Evolutionary conservation across 345 rosid genomes (phyloP), one percentile per base, ranked within the genome.

Genomic region (Populus nigra): DNA sequence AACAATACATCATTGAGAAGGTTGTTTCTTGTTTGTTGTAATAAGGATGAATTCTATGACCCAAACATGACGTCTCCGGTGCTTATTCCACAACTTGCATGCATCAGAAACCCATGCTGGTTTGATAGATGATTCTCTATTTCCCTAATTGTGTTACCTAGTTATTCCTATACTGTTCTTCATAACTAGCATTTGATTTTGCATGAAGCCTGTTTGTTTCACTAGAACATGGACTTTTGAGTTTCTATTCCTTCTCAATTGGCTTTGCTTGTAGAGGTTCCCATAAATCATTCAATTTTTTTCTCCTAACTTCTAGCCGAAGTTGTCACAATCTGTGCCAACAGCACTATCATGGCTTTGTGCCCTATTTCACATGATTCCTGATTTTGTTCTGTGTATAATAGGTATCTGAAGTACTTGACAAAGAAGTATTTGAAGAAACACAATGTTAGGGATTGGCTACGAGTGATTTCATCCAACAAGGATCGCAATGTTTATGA

Each of bases 381-480:
- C 7, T 12, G 8, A 20, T 43, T 22, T 75, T 20, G 22, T 49
- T 47, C 18, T 12, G 65, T 53, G 36, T 22, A 53, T 29, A 90
- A 39, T 29, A 91, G 98, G 90, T 91, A 93, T 83, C 84, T 93
- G 0, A 93, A 93, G 87, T 93, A 90, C 88, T 85, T 93, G 88
- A 91, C 97, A 0, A 93, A 93, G 90, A 93, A 89, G 82, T 91
- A 90, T 82, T 59, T 93, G 80, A 93, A 93, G 93, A 93, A 93
- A 77, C 98, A 93, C 81, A 93, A 91, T 49, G 98, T 93, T 16
- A 77, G 98, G 68, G 98, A 93, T 79, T 93, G 98, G 98, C 97
- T 93, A 18, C 88, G 98, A 0, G 97, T 90, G 77, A 90, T 93
- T 65, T 89, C 97, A 3, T 86, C 94, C 8, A 90, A 91, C 91